Evolutionary conservation across 2,329 filamentous ascomycete species (phyloP), one percentile per base, ranked within the genome.

Genomic region (Penicillium fuscoglaucum): DNA sequence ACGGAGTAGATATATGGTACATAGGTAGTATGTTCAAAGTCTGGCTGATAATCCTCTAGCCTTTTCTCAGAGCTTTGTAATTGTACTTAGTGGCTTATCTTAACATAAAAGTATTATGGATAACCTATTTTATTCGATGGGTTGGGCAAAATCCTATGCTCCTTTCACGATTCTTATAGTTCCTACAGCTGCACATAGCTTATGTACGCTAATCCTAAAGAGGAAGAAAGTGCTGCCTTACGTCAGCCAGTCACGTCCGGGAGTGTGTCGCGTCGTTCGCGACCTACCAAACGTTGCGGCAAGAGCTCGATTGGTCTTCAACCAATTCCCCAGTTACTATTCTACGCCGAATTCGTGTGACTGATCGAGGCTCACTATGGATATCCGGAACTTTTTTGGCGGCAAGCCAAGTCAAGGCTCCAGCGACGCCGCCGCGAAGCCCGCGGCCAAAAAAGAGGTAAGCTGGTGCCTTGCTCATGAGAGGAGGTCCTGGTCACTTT

Each of bases 311-410:
- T 26, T 52, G 15, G 9, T 13, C 31, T 31, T 51, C 8, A 45
- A 33, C 29, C 33, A 19, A 21, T 5, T 21, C 21, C 10, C 17
- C 13, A 43, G 6, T 29, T 31, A 19, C 47, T 45, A 6, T 13
- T 29, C 41, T 31, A 5, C 19, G 15, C 3, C 19, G 9, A 45
- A 26, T 8, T 26, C 24, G 13, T 40, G 24, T 41, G 17, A 26
- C 40, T 12, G 35, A 26, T 44, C 5, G 46, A 17, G 17, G 1
- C 6, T 44, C 51, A 70, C 50, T 61, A 96, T 96, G 92, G 93
- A 98, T 76, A 98, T 97, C 70, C 85, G 93, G 71, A 91, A 83
- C 68, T 98, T 97, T 78, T 97, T 98, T 79, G 87, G 89, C 55
- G 86, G 89, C 61, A 92, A 92, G 74, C 85, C 86, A 52, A 82